Base-by-base conservation (phyloP, 1,284 basidiomycete genomes). In the Austropuccinia psidii region DNA sequence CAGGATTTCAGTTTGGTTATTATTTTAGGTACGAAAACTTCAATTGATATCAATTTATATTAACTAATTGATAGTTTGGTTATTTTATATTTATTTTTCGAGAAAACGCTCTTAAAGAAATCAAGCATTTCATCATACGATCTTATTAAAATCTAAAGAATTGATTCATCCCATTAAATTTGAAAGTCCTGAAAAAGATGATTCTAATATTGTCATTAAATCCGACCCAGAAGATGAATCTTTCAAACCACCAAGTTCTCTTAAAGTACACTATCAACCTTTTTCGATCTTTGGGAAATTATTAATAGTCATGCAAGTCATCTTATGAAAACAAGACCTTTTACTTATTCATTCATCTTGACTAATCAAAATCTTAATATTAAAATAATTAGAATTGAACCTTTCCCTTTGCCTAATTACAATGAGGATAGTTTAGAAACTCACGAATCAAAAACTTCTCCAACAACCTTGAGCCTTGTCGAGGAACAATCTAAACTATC, bases 281-380 rank as follows among this genome's bases (percentile, higher is more conserved):
- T 67, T 67, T 41, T 67, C 64, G 31, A 67, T 67, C 15, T 67
- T 67, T 29, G 64, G 64, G 7, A 67, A 67, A 67, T 54, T 50
- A 13, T 37, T 67, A 8, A 27, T 67, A 49, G 64, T 67, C 1
- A 54, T 67, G 64, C 43, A 21, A 54, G 64, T 54, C 11, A 21
- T 43, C n/a, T 6, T 4, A 13, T 52, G n/a, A 66, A 3, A 4
- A 33, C 33, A 13, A 45, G 41, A 11, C 41, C 41, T 52, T 37
- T n/a, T 4, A 39, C 33, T 15, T 47, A 33, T 24, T 37, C 4
- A n/a, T 39, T 54, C 21, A 29, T 27, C 21, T 57, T 52, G 7
- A 19, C n/a, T 21, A 37, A 11, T 11, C 41, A 11, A 11, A 11
- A n/a, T 45, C n/a, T 45, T 11, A 45, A 11, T 11, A 45, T n/a